Base-by-base conservation (phyloP, 164 flowering plant genomes). In the Magnolia officinalis region DNA sequence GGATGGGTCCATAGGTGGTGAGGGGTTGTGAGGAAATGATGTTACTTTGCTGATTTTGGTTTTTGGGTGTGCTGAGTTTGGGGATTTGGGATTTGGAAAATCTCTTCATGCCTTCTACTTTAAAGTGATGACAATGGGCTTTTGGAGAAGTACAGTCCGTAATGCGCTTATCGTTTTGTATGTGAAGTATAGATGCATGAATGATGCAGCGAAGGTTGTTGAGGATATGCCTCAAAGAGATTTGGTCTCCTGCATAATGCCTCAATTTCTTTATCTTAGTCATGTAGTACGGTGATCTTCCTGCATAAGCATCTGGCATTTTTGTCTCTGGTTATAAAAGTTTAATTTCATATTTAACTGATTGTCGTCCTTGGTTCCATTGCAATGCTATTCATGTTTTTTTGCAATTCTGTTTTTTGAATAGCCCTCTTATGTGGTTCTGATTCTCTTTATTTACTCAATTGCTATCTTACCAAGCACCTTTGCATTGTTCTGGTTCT, bases 21-120 rank as follows among this genome's bases (percentile, higher is more conserved):
- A 26, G 29, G 74, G 59, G 49, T 8, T 81, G 77, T 74, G 75
- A 64, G 82, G 83, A 2, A 79, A 83, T 50, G 64, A 72, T 69
- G 82, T 83, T 7, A 74, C 80, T 21, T 37, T 79, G 67, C 77
- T 81, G 75, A 77, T 81, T 77, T 77, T 81, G 79, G 75, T 79
- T 19, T 81, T 79, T n/a, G 85, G 82, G 24, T 83, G 83, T 66
- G 50, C 67, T 3, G 75, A 81, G 31, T 52, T 72, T 72, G 75
- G 77, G 67, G 69, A 50, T 31, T 75, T 77, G 67, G 49, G 69
- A 8, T 50, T 71, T 67, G 85, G 85, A 21, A 72, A 70, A 23
- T 66, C 73, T 4, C 75, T 83, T 50, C 85, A 83, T 63, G 55
- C 75, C 6, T 83, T 72, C 77, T 71, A 80, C 78, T 70, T 58